Base-by-base conservation (phyloP, 2,329 filamentous ascomycete species). In the Penicillium corylophilum region DNA sequence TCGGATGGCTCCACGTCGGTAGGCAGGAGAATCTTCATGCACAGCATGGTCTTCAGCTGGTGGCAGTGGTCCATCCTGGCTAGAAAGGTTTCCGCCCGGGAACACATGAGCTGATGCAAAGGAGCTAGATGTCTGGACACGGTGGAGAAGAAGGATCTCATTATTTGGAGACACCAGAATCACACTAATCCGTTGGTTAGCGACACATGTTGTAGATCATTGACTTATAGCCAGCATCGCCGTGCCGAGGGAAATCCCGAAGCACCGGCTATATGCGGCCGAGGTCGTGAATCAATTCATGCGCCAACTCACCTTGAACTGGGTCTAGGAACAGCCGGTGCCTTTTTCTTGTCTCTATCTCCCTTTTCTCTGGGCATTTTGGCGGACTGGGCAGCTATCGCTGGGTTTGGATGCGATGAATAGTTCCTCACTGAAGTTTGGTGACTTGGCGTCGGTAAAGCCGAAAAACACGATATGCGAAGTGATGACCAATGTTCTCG, bases 21-120 rank as follows among this genome's bases (percentile, higher is more conserved):
- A 96, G 3, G 84, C 81, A 0, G 77, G 74, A 1, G 84, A 84
- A 67, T 96, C 92, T 10, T 77, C 70, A 63, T 96, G 91, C 12
- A 86, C 76, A 9, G 72, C 74, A 0, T 76, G 71, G 24, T 83
- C 77, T 15, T 78, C 78, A 0, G 72, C 65, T 0, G 72, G 71
- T 1, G 83, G 78, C 12, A 79, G 74, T 18, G 70, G 62, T 28
- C 89, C 91, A 62, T 97, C 93, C 64, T 96, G 90, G 18, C 82
- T 82, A 0, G 82, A 71, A 12, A 90, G 87, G 20, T 96, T 79
- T 5, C 94, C 94, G 29, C 94, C 94, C 0, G 94, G 93, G 61
- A 99, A 99, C 54, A 99, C 94, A 67, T 97, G 91, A 0, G 93
- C 94, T 0, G 90, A 93, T 4, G 93, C 83, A 66, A 96, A 97